Conservation (phyloP, 257 asterid genomes). For the Galeopsis tetrahit region DNA sequence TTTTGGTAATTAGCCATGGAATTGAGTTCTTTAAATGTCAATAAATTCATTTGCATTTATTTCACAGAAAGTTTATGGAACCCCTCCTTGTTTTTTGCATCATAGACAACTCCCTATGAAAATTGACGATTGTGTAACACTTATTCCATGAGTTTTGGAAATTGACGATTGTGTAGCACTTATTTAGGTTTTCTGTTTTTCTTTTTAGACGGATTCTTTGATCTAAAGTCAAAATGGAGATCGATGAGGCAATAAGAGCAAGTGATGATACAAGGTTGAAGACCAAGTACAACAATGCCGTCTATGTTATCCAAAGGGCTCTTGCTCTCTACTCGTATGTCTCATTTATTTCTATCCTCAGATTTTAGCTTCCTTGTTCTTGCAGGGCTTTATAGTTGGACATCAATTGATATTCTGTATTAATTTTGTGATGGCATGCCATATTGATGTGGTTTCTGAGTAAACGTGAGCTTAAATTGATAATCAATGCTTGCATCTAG, state of each 20-base stretch:
- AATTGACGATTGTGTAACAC: not conserved
- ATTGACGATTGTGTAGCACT: not conserved
- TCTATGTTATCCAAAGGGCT: constrained; percentile 86
- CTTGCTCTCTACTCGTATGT: constrained; percentile 89
- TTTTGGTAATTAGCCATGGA: constrained; percentile 12
- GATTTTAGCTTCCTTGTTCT: not conserved
- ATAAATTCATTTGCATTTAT: constrained; percentile 7
- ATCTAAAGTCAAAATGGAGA: constrained; percentile 64
- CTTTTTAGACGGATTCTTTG: constrained; percentile 29
- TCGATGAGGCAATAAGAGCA: constrained; percentile 72
- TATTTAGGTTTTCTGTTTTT: not conserved
- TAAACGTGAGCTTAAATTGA: not conserved
- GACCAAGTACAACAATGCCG: constrained; percentile 85
- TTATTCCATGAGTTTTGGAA: not conserved
- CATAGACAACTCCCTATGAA: not conserved
- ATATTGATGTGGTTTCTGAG: not conserved
- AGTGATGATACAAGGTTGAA: constrained; percentile 82
- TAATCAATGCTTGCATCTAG: constrained; percentile 22
- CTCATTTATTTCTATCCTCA: constrained; percentile 27
- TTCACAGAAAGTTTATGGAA: constrained; percentile 1
- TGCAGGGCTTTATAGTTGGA: constrained; percentile 21
- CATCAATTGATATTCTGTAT: constrained; percentile 6
- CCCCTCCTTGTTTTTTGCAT: constrained; percentile 11
- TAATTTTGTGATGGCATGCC: not conserved
- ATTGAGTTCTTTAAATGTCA: not conserved